A percentile compares a stretch with the other conserved stretches of the same genome.
Evolutionary conservation across 78 protist species (phyloP).

Genomic region (Guillardia theta): DNA sequence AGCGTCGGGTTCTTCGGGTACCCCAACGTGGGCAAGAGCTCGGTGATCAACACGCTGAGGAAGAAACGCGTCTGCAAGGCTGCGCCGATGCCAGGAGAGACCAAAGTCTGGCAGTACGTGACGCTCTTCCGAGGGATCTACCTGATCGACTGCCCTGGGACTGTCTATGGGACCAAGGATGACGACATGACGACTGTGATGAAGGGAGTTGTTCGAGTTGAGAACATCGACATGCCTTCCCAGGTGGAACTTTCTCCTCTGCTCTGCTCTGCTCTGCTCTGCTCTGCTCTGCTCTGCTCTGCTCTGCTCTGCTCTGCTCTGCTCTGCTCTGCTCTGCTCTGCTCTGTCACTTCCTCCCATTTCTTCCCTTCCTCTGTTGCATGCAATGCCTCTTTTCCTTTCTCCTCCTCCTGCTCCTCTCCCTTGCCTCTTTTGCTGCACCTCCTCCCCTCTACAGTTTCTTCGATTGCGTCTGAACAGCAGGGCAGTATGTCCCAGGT

Average conservation of each 20-base stretch:
- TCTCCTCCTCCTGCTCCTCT: background rate
- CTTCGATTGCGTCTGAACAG: background rate
- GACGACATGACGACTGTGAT: conserved; percentile 81
- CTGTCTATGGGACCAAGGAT: conserved; percentile 69
- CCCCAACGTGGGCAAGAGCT: conserved; percentile 96
- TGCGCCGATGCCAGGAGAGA: conserved; percentile 99
- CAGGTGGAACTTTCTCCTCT: conserved; percentile 69
- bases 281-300: background rate
- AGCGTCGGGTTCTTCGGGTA: conserved; percentile 94
- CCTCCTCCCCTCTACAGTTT: background rate
- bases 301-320: background rate
- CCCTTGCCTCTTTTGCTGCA: background rate
- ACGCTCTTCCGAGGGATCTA: conserved; percentile 88
- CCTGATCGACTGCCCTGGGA: conserved; percentile 88
- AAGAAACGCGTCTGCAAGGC: conserved; percentile 84
- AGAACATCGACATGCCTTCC: conserved; percentile 76
- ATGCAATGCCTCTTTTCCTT: background rate
- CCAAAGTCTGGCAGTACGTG: conserved; percentile 99
- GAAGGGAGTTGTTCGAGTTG: conserved; percentile 87
- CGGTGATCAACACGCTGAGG: conserved; percentile 94
- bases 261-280: background rate
- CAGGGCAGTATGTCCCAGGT: background rate
- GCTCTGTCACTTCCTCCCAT: background rate
- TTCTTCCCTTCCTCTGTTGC: background rate
- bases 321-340: background rate